Percentiles rank a stretch among this genome's conserved stretches.
These are phyloP conservation scores for Ganoderma sinense DNA, from an alignment of 1,284 basidiomycete species.

Conservation along the genomic window DNA sequence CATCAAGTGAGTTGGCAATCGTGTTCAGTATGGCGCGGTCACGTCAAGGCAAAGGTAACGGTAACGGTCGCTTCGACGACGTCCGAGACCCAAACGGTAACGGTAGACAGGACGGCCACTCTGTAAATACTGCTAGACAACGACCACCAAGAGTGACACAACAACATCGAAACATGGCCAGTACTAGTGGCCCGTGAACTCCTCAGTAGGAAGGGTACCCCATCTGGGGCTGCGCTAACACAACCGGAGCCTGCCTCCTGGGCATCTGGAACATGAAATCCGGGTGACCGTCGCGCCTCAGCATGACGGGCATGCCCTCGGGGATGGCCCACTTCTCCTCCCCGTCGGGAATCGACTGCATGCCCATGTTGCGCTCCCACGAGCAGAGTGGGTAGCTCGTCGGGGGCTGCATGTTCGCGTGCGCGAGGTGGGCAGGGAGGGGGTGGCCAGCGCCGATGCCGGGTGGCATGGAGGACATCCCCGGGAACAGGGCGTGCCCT, in stretches of 20 bases:
- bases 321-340: conserved; percentile 16
- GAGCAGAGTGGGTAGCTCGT: background rate
- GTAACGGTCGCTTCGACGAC: no score
- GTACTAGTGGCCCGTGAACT: background rate
- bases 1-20: no score
- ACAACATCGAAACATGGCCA: no score
- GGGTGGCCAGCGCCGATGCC: no score
- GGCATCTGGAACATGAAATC: conserved; percentile 14
- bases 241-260: background rate
- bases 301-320: conserved; percentile 1
- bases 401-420: no score
- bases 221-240: background rate
- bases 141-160: no score
- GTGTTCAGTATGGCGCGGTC: no score
- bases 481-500: conserved; percentile 2
- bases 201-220: no score
- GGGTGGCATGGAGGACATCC: background rate
- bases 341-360: conserved; percentile 2
- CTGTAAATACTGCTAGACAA: no score
- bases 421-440: background rate
- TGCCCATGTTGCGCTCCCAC: conserved; percentile 12
- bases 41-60: no score
- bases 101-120: no score
- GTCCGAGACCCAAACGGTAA: no score
- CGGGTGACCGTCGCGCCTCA: conserved; percentile 1